These are phyloP conservation scores for Metschnikowia peoriensis DNA, from an alignment of 805 yeast species.

Conservation along the genomic window DNA sequence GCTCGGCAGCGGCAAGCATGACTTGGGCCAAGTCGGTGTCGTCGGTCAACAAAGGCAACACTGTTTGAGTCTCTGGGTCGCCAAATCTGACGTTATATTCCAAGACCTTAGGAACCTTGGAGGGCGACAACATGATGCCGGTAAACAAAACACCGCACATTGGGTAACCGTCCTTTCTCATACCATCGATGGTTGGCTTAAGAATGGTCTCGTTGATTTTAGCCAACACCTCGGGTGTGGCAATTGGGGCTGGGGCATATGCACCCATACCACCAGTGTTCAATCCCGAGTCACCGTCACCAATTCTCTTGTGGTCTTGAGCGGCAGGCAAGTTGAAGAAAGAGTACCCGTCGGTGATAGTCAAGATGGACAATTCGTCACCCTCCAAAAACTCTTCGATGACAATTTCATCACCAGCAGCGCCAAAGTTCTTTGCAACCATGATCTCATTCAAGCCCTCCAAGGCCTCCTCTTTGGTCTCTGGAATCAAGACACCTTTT, in stretches of 20 bases:
- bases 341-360: conserved; percentile 92
- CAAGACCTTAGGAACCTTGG: conserved; percentile 84
- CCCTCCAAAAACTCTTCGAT: conserved; percentile 96
- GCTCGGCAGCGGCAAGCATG: conserved; percentile 91
- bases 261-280: conserved; percentile 99
- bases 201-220: conserved; percentile 74
- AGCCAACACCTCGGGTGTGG: conserved; percentile 68
- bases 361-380: conserved; percentile 90
- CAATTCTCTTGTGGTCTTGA: conserved; percentile 95
- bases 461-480: conserved; percentile 77
- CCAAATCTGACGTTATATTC: conserved; percentile 99
- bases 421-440: conserved; percentile 86
- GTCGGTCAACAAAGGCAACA: conserved; percentile 76
- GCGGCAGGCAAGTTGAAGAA: conserved; percentile 92
- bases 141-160: conserved; percentile 95
- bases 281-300: conserved; percentile 89
- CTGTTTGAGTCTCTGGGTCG: conserved; percentile 98
- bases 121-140: conserved; percentile 85
- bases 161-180: conserved; percentile 94
- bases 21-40: conserved; percentile 92
- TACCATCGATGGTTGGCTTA: conserved; percentile 90
- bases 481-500: conserved; percentile 94
- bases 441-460: conserved; percentile 83
- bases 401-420: conserved; percentile 90
- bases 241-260: conserved; percentile 96